These are phyloP conservation scores for Cadophora malorum DNA, from an alignment of 2,329 filamentous ascomycete species.

Conservation along the genomic window DNA sequence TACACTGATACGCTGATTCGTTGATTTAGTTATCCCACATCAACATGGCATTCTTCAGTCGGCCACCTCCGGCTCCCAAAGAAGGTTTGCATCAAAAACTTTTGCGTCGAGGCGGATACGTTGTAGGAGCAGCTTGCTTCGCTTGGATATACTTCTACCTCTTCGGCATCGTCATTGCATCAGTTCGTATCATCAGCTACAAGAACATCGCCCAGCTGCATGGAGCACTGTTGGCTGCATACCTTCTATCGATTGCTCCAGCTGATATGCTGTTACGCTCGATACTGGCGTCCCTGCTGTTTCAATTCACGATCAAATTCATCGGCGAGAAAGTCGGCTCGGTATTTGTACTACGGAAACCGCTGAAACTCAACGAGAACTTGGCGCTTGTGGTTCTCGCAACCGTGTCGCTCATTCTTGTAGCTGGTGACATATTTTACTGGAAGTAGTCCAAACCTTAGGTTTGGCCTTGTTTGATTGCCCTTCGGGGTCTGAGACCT, in stretches of 20 bases:
- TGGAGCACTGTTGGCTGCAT: neutral
- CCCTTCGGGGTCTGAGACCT: neutral
- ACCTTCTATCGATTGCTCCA: neutral
- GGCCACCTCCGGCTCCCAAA: too few relatives aligned
- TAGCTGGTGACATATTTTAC: neutral
- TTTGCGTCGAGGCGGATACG: neutral
- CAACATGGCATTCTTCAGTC: too few relatives aligned
- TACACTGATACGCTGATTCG: too few relatives aligned
- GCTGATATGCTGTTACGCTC: neutral
- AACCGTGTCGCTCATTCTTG: neutral
- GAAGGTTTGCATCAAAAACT: too few relatives aligned
- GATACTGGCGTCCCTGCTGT: neutral
- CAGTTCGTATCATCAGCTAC: slow-evolving; percentile 5
- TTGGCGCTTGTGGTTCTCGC: neutral
- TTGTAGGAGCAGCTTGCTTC: neutral
- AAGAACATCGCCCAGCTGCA: neutral
- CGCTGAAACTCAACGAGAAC: slow-evolving; percentile 3
- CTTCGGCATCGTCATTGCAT: slow-evolving; percentile 3
- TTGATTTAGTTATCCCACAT: too few relatives aligned
- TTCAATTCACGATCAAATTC: neutral
- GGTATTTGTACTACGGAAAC: neutral
- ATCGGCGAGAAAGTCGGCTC: neutral
- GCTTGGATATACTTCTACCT: neutral
- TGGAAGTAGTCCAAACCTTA: neutral
- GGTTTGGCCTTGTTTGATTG: neutral